Evolutionary conservation across 441 rosid genomes (phyloP), one percentile per base, ranked within the genome.

Genomic region (Erysimum pusillum): DNA sequence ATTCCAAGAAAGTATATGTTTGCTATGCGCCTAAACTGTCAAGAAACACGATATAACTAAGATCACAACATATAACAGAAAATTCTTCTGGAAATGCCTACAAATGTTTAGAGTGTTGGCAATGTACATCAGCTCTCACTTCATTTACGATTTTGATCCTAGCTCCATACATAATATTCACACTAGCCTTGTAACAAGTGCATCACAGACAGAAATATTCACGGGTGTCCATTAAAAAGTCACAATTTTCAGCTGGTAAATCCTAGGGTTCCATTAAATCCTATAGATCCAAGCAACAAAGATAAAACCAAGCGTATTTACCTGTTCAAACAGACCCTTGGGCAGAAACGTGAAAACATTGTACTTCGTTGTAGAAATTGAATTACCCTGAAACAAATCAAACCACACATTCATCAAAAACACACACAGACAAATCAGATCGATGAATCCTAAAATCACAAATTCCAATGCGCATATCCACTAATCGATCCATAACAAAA

Each of bases 11-110:
- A 96, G 89, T 94, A 96, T 57, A 89, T 83, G 75, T 94, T 96
- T 34, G 98, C 99, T 70, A 96, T 98, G 86, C 99, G 98, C 86
- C 99, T 92, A 85, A 94, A 96, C 99, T 96, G 98, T 83, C 87
- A 90, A 6, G 62, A 54, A 54, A 54, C 63, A 69, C 63, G 41
- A 28, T 1, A 69, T 12, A 63, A 45, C 66, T 69, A 63, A 69
- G 36, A 69, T 76, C 64, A 60, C 67, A 61, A 59, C 48, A 52
- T 12, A 32, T 58, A 60, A 38, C 41, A 36, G 18, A 58, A 38
- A 67, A 12, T 0, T 38, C 56, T 28, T 39, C 28, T 38, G 32
- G 61, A 59, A 59, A 75, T 2, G 4, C 48, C 28, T 59, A n/a
- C 34, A 35, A 5, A 48, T 44, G 45, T 35, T 57, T n/a, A 1